A percentile compares a stretch with the other conserved stretches of the same genome.
Evolutionary conservation across 805 yeast species (phyloP).

Genomic region (Yamadazyma insecticola): DNA sequence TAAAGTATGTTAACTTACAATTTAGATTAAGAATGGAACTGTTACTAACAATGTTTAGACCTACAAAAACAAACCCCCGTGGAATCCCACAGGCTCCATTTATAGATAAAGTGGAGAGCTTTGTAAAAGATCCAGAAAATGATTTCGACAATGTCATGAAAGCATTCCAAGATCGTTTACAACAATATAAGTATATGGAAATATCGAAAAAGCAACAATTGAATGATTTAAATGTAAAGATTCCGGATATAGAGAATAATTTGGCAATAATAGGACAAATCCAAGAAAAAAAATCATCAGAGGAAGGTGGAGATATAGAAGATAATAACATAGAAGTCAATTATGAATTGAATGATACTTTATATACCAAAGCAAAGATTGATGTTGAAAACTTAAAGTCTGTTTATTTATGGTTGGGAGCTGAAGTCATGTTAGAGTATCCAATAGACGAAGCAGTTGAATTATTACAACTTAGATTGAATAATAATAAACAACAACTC

Average conservation of each 20-base stretch:
- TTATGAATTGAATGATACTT: constrained; percentile 89
- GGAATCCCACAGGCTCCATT: constrained; percentile 98
- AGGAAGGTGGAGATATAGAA: constrained; percentile 24
- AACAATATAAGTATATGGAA: constrained; percentile 89
- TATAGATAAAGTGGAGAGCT: constrained; percentile 74
- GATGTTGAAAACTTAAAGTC: constrained; percentile 48
- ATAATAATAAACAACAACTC: constrained; percentile 56
- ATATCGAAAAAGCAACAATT: constrained; percentile 46
- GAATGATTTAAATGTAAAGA: constrained; percentile 55
- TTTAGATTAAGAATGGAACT: too few species aligned
- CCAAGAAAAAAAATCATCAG: constrained; percentile 39
- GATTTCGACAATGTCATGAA: constrained; percentile 69
- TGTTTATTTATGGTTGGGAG: constrained; percentile 95
- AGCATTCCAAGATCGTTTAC: constrained; percentile 80
- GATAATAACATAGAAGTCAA: constrained; percentile 51
- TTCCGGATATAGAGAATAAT: constrained; percentile 92
- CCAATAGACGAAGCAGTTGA: constrained; percentile 83
- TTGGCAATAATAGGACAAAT: constrained; percentile 65
- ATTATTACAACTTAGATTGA: constrained; percentile 58
- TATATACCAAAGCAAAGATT: constrained; percentile 78
- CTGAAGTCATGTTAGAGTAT: constrained; percentile 95
- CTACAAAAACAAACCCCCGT: constrained; percentile 71
- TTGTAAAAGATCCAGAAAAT: constrained; percentile 54
- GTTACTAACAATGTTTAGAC: constrained; percentile 25
- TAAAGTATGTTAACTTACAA: constrained; percentile 23